Conservation (phyloP, 345 rosid species). For the Mercurialis annua region DNA sequence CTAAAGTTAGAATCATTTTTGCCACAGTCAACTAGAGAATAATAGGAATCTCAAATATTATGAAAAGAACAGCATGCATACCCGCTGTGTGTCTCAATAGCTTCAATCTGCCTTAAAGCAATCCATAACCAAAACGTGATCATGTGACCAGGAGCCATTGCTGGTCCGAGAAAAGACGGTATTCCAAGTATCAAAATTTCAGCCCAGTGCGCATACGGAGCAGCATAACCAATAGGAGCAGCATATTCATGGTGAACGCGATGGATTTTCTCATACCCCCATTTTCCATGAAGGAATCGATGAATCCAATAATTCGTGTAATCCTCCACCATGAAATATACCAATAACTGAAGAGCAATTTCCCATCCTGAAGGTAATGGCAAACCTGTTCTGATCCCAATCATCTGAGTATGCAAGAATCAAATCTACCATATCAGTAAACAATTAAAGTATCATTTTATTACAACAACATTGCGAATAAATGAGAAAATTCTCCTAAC, state of each 20-base stretch:
- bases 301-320: slow-evolving; percentile 90
- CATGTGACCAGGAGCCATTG: slow-evolving; percentile 93
- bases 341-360: slow-evolving; percentile 55
- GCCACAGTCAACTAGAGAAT: slow-evolving; percentile 36
- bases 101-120: slow-evolving; percentile 82
- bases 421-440: neutral
- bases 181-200: slow-evolving; percentile 83
- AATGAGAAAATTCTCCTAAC: neutral
- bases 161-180: slow-evolving; percentile 92
- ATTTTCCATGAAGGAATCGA: slow-evolving; percentile 71
- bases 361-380: slow-evolving; percentile 81
- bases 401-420: slow-evolving; percentile 44
- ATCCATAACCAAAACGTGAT: slow-evolving; percentile 93
- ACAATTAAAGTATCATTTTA: neutral
- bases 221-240: slow-evolving; percentile 81
- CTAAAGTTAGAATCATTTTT: slow-evolving; percentile 34
- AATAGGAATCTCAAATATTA: slow-evolving; percentile 20
- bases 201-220: slow-evolving; percentile 94
- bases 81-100: slow-evolving; percentile 98
- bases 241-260: slow-evolving; percentile 80
- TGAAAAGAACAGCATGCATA: slow-evolving; percentile 38
- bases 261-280: slow-evolving; percentile 96
- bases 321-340: slow-evolving; percentile 81
- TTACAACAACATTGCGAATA: neutral
- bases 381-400: slow-evolving; percentile 61